Evolutionary conservation across 768 basidiomycete genomes (phyloP).

Genomic region (Gymnopilus dilepis): DNA sequence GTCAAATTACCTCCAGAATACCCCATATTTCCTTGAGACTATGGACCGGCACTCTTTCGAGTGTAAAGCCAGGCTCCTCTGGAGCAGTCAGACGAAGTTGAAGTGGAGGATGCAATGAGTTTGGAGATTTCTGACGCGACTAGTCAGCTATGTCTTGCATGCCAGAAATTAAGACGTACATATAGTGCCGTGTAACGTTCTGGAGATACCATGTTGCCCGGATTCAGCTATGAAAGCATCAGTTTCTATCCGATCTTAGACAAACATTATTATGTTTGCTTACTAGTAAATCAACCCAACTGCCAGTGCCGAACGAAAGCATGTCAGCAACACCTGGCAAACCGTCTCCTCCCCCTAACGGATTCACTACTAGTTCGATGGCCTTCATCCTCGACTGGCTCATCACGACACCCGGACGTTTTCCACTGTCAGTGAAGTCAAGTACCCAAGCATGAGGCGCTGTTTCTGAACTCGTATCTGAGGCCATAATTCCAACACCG

Average conservation of each 20-base stretch:
- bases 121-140: constrained; percentile 61
- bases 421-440: constrained; percentile 68
- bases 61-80: constrained; percentile 76
- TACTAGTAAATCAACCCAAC: constrained; percentile 73
- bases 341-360: constrained; percentile 49
- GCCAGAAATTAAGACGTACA: constrained; percentile 45
- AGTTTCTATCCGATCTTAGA: constrained; percentile 1
- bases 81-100: constrained; percentile 69
- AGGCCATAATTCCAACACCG: constrained; percentile 22
- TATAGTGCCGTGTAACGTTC: constrained; percentile 73
- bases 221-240: constrained; percentile 54
- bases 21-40: constrained; percentile 78
- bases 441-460: constrained; percentile 64
- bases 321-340: constrained; percentile 43
- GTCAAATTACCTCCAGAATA: constrained; percentile 65
- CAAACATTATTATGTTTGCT: constrained; percentile 23
- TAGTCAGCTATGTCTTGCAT: neutral
- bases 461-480: constrained; percentile 3
- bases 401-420: constrained; percentile 65
- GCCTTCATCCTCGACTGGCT: constrained; percentile 76
- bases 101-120: constrained; percentile 69
- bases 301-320: constrained; percentile 53
- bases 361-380: constrained; percentile 68
- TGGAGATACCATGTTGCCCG: constrained; percentile 48
- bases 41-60: constrained; percentile 73